Evolutionary conservation across 495 filamentous ascomycete species (phyloP), one percentile per base, ranked within the genome.

Genomic region (Hypoxylon trugodes): DNA sequence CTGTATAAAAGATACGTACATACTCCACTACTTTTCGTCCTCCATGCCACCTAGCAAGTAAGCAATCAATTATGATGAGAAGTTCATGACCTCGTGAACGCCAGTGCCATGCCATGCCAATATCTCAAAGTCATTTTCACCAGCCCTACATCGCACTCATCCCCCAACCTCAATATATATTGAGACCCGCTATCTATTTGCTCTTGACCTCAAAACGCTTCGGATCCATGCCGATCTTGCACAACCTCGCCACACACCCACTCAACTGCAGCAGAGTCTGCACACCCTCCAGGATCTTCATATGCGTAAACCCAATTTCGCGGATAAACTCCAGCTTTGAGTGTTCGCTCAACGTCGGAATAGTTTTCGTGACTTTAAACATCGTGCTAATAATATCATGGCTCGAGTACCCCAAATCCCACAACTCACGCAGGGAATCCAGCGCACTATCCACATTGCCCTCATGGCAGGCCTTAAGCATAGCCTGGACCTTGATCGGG

Each of bases 331-430:
- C 92, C 50, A 99, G 77, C 76, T 97, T 95, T 16, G 91, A 83
- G 74, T 98, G 92, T 78, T 99, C 95, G 46, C 91, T 93, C 37
- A 99, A 78, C 1, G 87, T 89, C 1, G 90, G 87, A 37, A 96
- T 90, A 3, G 92, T 95, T 79, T 99, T 99, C 16, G 96, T 97
- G 52, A 99, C 95, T 68, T 89, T 87, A 78, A 99, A 99, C 95
- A 99, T 99, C 19, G 94, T 98, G 73, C 89, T 93, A 69, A 99
- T 94, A 62, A 99, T 97, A 71, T 99, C 95, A 74, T 98, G 92
- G 50, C 91, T 92, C 7, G 90, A 94, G 73, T 99, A 99, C 4
- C 95, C 95, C 56, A 97, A 80, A 33, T 85, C 85, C 96, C 95
- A 99, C 53, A 99, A 79, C 76, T 98, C 95, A 69, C 92, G 90